Conservation (phyloP, 305 asterid species). For the Petunia hybrid region DNA sequence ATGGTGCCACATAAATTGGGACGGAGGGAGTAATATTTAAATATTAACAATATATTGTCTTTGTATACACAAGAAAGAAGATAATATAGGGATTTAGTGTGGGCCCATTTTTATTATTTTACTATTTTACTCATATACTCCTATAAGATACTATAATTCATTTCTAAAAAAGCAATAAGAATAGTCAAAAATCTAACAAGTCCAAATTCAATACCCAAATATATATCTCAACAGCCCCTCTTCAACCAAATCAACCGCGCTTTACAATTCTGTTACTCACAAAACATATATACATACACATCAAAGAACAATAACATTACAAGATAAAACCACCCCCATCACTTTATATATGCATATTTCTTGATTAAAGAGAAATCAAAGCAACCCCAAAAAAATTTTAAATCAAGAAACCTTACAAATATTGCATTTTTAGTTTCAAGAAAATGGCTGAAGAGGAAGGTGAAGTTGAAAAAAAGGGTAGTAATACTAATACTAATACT, state of each 20-base stretch:
- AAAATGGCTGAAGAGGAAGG: constrained; percentile 47
- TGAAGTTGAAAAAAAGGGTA: constrained; percentile 43
- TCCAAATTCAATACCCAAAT: background rate
- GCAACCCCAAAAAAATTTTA: background rate
- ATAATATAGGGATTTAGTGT: background rate
- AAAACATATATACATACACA: background rate
- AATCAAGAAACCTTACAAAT: background rate
- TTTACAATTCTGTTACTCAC: constrained; percentile 16
- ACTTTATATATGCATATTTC: no score
- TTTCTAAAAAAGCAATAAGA: background rate
- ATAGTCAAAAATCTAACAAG: background rate
- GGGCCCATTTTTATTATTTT: background rate
- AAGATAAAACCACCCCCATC: background rate
- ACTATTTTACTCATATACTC: background rate
- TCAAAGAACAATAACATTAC: background rate
- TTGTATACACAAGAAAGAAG: background rate
- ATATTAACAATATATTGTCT: background rate
- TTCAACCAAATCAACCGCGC: background rate
- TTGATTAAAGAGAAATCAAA: background rate
- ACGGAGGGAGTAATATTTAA: no score
- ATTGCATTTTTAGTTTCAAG: constrained; percentile 6
- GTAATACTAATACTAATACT: no score
- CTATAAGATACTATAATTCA: background rate
- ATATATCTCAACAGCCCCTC: background rate
- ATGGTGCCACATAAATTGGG: no score